Conservation (phyloP, 192 early-diverging fungal genomes). For the Coemansia sp. region DNA sequence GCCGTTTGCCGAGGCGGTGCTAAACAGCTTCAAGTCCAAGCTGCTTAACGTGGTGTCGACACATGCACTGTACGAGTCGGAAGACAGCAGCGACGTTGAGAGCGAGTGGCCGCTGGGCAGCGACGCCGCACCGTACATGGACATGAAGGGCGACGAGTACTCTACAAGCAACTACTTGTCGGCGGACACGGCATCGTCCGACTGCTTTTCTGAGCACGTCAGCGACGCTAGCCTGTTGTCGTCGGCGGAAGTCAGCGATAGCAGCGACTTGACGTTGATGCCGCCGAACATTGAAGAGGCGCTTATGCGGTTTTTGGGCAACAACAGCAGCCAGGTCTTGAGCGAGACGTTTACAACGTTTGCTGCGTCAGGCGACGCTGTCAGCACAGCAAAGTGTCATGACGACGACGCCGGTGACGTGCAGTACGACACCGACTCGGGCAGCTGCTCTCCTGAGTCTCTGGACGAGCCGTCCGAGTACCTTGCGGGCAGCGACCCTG, state of each 20-base stretch:
- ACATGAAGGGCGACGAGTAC: conserved; percentile 10
- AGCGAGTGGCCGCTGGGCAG: conserved; percentile 36
- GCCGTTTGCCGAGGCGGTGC: conserved; percentile 51
- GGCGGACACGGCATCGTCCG: conserved; percentile 11
- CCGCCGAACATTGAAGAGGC: conserved; percentile 48
- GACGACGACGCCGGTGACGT: conserved; percentile 23
- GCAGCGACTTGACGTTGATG: conserved; percentile 5
- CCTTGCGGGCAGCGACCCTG: conserved; percentile 26
- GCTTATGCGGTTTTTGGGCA: conserved; percentile 43
- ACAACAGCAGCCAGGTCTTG: conserved; percentile 38
- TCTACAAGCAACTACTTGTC: conserved; percentile 29
- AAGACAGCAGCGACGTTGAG: conserved; percentile 43
- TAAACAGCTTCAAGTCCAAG: conserved; percentile 58
- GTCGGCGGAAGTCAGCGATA: conserved; percentile 5
- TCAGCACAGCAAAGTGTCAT: conserved; percentile 13
- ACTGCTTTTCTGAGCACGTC: conserved; percentile 18
- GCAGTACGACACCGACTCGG: conserved; percentile 31
- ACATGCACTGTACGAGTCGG: conserved; percentile 41
- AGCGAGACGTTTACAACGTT: conserved; percentile 50
- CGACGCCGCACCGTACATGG: conserved; percentile 23
- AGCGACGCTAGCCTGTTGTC: conserved; percentile 17
- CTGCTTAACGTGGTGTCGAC: conserved; percentile 42
- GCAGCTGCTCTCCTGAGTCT: conserved; percentile 37
- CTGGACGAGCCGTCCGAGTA: conserved; percentile 31
- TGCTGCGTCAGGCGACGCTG: conserved; percentile 3